phyloP scores from a whole-genome alignment of 1,284 basidiomycete species.

The Entoloma clypeatum region DNA sequence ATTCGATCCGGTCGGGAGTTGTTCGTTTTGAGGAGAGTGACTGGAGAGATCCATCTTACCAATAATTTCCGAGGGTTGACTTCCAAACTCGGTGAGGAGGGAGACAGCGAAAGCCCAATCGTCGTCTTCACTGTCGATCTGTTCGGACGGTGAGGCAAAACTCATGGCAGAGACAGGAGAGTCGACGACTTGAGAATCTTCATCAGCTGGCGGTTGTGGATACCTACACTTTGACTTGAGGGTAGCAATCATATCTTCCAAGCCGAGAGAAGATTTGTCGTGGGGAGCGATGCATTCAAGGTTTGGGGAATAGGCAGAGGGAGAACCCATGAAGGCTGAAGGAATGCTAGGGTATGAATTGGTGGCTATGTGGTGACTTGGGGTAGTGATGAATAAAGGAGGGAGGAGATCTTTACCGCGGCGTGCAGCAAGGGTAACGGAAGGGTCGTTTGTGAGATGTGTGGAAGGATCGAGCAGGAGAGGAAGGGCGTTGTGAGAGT shows the following conservation, averaged over 20 bases:
- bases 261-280: conserved; percentile 35
- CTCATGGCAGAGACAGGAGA: conserved; percentile 12
- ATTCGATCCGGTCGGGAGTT: neutral
- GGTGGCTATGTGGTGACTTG: conserved; percentile 27
- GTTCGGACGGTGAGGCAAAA: conserved; percentile 13
- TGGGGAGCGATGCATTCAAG: conserved; percentile 29
- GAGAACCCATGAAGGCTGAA: conserved; percentile 58
- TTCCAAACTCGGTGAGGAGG: conserved; percentile 27
- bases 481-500: conserved; percentile 44
- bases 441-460: conserved; percentile 20
- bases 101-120: conserved; percentile 47
- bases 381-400: conserved; percentile 35
- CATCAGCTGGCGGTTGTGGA: conserved; percentile 19
- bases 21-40: neutral
- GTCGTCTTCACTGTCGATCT: conserved; percentile 23
- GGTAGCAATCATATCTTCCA: conserved; percentile 54
- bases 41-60: conserved; percentile 1
- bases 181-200: conserved; percentile 10
- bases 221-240: conserved; percentile 41
- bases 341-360: conserved; percentile 56
- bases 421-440: conserved; percentile 43
- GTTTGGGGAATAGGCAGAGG: conserved; percentile 41
- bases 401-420: conserved; percentile 47
- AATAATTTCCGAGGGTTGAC: conserved; percentile 12
- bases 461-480: conserved; percentile 41